Evolutionary conservation across 352 stramenopile species (phyloP).

Genomic region (Pseudoperonospora humuli): DNA sequence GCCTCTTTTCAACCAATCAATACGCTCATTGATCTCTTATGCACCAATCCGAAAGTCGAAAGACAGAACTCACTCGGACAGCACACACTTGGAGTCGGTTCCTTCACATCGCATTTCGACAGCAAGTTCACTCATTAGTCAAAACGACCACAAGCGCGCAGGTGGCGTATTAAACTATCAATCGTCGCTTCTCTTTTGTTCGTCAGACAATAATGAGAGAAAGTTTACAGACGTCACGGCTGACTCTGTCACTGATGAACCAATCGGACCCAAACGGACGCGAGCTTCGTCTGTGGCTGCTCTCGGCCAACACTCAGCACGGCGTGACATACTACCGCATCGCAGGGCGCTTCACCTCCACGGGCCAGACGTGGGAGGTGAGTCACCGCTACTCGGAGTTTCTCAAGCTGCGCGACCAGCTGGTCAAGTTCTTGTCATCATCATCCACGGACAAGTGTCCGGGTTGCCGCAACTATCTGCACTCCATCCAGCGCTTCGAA

Average conservation of each 20-base stretch:
- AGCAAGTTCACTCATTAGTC: too few relatives aligned
- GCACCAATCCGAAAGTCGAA: too few relatives aligned
- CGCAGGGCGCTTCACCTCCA: constrained; percentile 55
- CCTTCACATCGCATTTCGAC: too few relatives aligned
- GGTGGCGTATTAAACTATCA: too few relatives aligned
- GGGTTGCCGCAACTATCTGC: constrained; percentile 71
- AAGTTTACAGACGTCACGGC: constrained; percentile 8
- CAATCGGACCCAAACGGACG: constrained; percentile 31
- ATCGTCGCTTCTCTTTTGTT: not conserved
- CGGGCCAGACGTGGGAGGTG: constrained; percentile 71
- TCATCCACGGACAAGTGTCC: constrained; percentile 62
- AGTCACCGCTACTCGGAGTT: constrained; percentile 83
- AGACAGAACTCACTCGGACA: too few relatives aligned
- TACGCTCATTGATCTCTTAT: too few relatives aligned
- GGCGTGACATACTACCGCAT: constrained; percentile 63
- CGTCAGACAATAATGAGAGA: not conserved
- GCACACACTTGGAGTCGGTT: too few relatives aligned
- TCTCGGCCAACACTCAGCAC: constrained; percentile 44
- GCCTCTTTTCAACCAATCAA: too few relatives aligned
- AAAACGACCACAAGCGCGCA: too few relatives aligned
- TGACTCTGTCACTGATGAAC: constrained; percentile 55
- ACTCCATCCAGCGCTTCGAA: constrained; percentile 68
- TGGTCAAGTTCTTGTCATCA: constrained; percentile 73
- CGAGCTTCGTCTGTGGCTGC: constrained; percentile 59
- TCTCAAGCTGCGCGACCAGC: constrained; percentile 55